Evolutionary conservation across 345 rosid genomes (phyloP).

Genomic region (Eutrema japonicum): DNA sequence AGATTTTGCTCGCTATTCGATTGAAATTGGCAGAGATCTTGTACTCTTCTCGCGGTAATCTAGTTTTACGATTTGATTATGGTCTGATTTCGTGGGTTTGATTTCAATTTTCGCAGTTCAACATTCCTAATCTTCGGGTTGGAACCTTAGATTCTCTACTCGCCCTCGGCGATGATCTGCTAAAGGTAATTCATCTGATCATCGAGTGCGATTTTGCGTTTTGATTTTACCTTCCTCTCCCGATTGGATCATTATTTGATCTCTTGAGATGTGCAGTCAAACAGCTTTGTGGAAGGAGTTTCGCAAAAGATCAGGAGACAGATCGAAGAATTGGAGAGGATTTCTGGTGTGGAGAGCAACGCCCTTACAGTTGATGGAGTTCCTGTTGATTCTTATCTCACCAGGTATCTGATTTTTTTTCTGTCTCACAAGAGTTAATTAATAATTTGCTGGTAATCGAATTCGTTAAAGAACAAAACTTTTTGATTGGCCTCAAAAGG

Average conservation of each 20-base stretch:
- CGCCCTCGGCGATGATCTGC: constrained; percentile 91
- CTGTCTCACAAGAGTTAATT: not conserved
- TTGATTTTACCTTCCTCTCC: not conserved
- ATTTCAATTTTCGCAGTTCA: constrained; percentile 61
- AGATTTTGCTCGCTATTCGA: constrained; percentile 3
- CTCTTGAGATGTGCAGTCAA: constrained; percentile 64
- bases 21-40: constrained; percentile 17
- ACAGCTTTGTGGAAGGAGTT: constrained; percentile 87
- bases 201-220: not conserved
- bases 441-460: constrained; percentile 3
- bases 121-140: constrained; percentile 94
- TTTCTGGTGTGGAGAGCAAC: constrained; percentile 78
- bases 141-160: constrained; percentile 98
- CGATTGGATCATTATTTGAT: constrained; percentile 15
- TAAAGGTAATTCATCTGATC: constrained; percentile 59
- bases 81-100: not conserved
- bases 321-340: constrained; percentile 96
- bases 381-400: constrained; percentile 96
- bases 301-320: constrained; percentile 96
- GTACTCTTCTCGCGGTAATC: not conserved
- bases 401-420: constrained; percentile 58
- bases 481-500: constrained; percentile 51
- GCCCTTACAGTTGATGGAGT: constrained; percentile 93
- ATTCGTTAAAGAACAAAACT: constrained; percentile 1
- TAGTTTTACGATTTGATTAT: not conserved